Base-by-base conservation (phyloP, 1,139 yeast species). In the Waltiozyma sp. region DNA sequence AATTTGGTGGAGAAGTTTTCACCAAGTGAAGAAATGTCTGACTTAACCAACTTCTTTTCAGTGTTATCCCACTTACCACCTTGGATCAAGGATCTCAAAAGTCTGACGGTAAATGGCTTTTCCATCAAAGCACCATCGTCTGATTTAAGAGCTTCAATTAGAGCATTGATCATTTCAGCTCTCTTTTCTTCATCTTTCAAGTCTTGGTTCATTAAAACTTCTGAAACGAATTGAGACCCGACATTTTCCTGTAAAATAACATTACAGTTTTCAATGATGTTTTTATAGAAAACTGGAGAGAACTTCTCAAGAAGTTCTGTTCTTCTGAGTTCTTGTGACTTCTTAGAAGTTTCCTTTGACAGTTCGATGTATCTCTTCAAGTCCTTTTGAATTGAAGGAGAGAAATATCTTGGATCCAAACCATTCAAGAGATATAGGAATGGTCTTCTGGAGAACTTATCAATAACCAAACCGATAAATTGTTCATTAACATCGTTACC, bases 381-480 rank as follows among this genome's bases (percentile, higher is more conserved):
- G 45, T 80, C 79, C 42, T 75, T 75, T 58, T 79, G 72, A 35
- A 77, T 74, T 19, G 69, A 60, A 42, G 94, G 94, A 31, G 85
- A 74, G 63, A 91, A 89, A 62, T 81, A 89, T 57, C 84, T 81
- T 28, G 89, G 86, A 54, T 82, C 85, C 47, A 84, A 70, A 4
- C 95, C 96, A 48, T 80, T 73, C 49, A 89, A 69, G 47, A 89
- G 66, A 62, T 87, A 89, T 46, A 91, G 65, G 58, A 89, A 77
- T 36, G 97, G 96, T 62, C 96, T 78, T 67, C 98, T 77, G 36
- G 91, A 87, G 57, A 73, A 83, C 60, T 88, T 87, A 53, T 84
- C 83, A 43, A 70, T 69, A 37, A 84, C 66, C 37, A 87, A 65
- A 40, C 74, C 77, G 11, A 74, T 72, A 53, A 87, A 67, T 35